These are phyloP conservation scores for Lachancea mirantina DNA, from an alignment of 805 yeast species.

Conservation along the genomic window DNA sequence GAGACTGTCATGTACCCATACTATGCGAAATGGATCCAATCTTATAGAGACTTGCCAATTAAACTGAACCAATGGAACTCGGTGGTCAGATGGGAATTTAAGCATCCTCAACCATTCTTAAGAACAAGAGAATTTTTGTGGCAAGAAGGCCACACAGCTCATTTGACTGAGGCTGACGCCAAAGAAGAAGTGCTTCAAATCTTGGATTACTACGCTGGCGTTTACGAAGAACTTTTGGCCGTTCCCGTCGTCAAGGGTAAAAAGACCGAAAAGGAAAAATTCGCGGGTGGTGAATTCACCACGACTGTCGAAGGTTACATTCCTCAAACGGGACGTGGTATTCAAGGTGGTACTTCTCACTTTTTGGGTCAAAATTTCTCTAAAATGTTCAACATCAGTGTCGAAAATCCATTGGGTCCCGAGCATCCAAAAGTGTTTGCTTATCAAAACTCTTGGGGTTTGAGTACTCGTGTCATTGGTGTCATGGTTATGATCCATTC, in stretches of 20 bases:
- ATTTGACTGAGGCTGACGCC: conserved; percentile 76
- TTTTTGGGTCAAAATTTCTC: conserved; percentile 97
- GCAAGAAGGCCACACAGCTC: conserved; percentile 99
- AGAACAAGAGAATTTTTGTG: conserved; percentile 98
- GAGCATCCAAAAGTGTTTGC: conserved; percentile 83
- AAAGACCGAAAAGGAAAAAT: conserved; percentile 96
- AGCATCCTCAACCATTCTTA: conserved; percentile 98
- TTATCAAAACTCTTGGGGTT: conserved; percentile 98
- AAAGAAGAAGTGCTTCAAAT: conserved; percentile 77
- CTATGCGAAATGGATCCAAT: conserved; percentile 97
- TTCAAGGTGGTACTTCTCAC: conserved; percentile 98
- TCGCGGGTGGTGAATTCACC: conserved; percentile 95
- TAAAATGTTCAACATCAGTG: conserved; percentile 93
- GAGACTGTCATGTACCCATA: conserved; percentile 99
- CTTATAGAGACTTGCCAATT: conserved; percentile 95
- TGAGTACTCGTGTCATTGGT: conserved; percentile 97
- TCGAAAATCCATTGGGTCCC: conserved; percentile 89
- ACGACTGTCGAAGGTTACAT: conserved; percentile 95
- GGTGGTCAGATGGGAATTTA: conserved; percentile 99
- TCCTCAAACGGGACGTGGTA: conserved; percentile 98
- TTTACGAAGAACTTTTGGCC: conserved; percentile 88
- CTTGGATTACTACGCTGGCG: conserved; percentile 74
- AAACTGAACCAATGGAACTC: conserved; percentile 99
- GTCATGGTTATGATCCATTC: conserved; percentile 99
- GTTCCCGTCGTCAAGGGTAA: conserved; percentile 94